Percentiles rank a stretch among this genome's conserved stretches.
Conservation (phyloP, 164 flowering plant species). For the Magnolia changhungtana region DNA sequence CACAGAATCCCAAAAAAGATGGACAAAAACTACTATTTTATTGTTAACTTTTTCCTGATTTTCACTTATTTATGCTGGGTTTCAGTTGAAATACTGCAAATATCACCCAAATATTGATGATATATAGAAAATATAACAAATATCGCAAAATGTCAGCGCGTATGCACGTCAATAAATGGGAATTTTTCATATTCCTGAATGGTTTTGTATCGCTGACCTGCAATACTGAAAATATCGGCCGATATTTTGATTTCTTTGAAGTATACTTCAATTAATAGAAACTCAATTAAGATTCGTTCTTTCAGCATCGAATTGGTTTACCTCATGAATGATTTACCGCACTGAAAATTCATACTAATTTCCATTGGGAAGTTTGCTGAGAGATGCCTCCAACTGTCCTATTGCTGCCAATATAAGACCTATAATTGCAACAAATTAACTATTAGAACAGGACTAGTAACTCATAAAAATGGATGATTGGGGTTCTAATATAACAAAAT, state of each 20-base stretch:
- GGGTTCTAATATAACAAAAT: not conserved
- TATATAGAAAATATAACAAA: no score
- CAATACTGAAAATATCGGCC: not conserved
- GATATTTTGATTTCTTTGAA: not conserved
- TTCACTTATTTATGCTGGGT: no score
- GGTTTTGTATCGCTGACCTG: no score
- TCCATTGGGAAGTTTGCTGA: slow-evolving; percentile 21
- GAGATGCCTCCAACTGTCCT: slow-evolving; percentile 49
- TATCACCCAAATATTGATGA: no score
- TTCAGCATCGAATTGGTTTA: not conserved
- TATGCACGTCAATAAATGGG: no score
- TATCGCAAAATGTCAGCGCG: no score
- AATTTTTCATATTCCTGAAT: no score
- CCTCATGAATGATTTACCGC: not conserved
- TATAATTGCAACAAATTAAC: slow-evolving; percentile 23
- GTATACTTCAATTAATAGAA: not conserved
- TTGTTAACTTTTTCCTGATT: no score
- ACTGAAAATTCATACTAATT: not conserved
- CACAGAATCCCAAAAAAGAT: no score
- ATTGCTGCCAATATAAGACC: slow-evolving; percentile 83
- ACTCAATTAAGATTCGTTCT: not conserved
- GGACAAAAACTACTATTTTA: no score
- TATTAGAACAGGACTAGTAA: not conserved
- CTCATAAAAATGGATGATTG: not conserved
- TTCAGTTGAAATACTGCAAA: no score